These are phyloP conservation scores for Hanseniaspora uvarum DNA, from an alignment of 1,139 yeast species.

Conservation along the genomic window DNA sequence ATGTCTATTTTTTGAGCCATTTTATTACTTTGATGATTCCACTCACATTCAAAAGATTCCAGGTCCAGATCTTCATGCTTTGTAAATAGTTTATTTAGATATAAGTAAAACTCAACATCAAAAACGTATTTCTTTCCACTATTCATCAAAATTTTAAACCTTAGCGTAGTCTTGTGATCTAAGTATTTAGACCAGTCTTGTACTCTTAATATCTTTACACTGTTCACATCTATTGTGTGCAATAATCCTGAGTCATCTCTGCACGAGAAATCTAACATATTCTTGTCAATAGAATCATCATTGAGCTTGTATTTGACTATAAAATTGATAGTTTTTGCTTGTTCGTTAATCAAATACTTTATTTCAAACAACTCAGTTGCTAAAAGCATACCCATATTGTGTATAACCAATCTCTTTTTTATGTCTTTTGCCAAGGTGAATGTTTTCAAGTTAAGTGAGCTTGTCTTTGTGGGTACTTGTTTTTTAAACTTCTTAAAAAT, in stretches of 20 bases:
- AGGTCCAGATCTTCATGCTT: neutral
- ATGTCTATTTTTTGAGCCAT: neutral
- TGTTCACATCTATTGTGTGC: neutral
- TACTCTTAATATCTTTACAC: neutral
- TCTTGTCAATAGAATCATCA: neutral
- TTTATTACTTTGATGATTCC: neutral
- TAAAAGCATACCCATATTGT: constrained; percentile 10
- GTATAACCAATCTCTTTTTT: constrained; percentile 3
- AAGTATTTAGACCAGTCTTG: neutral
- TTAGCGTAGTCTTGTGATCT: neutral
- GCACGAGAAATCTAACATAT: neutral
- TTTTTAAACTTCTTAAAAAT: neutral
- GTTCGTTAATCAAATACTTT: constrained; percentile 1
- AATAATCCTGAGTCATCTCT: neutral
- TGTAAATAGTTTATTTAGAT: constrained; percentile 3
- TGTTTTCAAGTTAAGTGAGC: neutral
- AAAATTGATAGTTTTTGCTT: neutral
- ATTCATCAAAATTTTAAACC: neutral
- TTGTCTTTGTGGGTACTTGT: neutral
- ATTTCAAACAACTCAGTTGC: neutral
- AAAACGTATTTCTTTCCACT: neutral
- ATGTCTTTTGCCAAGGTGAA: neutral
- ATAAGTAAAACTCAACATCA: neutral
- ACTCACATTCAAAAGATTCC: neutral
- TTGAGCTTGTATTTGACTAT: neutral